Conservation (phyloP, 2,329 filamentous ascomycete genomes). For the Neonectria neomacrospora region DNA sequence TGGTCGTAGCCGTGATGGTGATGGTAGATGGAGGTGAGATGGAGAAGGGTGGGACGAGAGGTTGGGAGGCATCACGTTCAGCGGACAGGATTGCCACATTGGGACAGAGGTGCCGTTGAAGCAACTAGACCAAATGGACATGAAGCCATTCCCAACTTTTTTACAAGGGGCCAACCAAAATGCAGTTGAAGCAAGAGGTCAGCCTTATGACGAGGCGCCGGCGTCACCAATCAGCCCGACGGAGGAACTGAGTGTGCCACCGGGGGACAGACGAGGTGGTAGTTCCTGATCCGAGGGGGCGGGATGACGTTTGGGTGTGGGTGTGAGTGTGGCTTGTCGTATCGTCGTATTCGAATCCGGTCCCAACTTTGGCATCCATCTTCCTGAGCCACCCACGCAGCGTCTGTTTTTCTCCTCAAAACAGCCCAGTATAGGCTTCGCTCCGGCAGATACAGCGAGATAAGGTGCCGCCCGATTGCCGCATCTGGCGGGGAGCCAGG, state of each 20-base stretch:
- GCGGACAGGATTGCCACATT: background rate
- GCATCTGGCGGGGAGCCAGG: background rate
- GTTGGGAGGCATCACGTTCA: background rate
- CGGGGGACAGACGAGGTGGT: background rate
- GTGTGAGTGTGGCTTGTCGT: background rate
- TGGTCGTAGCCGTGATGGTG: background rate
- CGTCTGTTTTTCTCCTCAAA: background rate
- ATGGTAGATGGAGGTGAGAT: background rate
- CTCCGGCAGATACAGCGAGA: background rate
- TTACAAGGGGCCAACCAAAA: background rate
- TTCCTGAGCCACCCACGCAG: background rate
- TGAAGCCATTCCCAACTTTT: background rate
- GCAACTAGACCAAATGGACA: no score
- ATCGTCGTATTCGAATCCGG: background rate
- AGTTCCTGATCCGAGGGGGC: background rate
- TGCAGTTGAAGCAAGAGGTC: background rate
- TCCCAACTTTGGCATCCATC: background rate
- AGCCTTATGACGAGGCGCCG: background rate
- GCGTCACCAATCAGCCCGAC: background rate
- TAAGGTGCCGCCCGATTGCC: background rate
- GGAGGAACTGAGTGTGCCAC: background rate
- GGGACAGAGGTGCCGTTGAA: background rate
- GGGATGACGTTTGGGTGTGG: conserved; percentile 1
- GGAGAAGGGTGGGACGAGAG: background rate
- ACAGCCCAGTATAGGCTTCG: background rate